Evolutionary conservation across 331 rosid genomes (phyloP).

Genomic region (Malus hybrid): DNA sequence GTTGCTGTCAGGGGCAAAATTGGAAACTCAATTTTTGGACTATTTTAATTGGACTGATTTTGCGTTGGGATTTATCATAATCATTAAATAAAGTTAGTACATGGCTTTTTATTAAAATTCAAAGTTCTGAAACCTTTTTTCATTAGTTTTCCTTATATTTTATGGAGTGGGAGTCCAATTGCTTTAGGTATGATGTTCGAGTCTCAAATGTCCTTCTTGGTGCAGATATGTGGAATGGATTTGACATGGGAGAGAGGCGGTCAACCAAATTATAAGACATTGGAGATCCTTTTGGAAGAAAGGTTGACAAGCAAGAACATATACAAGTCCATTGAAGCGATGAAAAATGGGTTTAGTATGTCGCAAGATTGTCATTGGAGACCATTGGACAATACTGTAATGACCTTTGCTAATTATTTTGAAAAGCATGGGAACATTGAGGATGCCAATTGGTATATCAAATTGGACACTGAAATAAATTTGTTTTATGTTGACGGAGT

Average conservation of each 20-base stretch:
- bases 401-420: constrained; percentile 47
- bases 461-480: too few relatives aligned
- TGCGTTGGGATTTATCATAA: too few relatives aligned
- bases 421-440: constrained; percentile 43
- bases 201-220: constrained; percentile 84
- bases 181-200: constrained; percentile 55
- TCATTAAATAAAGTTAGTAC: too few relatives aligned
- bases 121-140: too few relatives aligned
- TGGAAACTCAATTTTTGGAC: too few relatives aligned
- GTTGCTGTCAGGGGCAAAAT: too few relatives aligned
- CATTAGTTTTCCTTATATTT: constrained; percentile 5
- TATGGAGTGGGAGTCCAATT: constrained; percentile 57
- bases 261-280: constrained; percentile 71
- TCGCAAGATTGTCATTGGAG: constrained; percentile 48
- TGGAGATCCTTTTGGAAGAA: constrained; percentile 87
- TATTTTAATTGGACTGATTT: too few relatives aligned
- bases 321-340: constrained; percentile 48
- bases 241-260: constrained; percentile 61
- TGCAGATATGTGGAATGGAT: constrained; percentile 64
- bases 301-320: constrained; percentile 39
- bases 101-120: too few relatives aligned
- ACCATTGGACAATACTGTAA: constrained; percentile 32
- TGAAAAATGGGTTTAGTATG: constrained; percentile 47
- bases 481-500: too few relatives aligned
- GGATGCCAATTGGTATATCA: constrained; percentile 30